These are phyloP conservation scores for Penicillium rolfsii DNA, from an alignment of 2,329 filamentous ascomycete species.

Conservation along the genomic window DNA sequence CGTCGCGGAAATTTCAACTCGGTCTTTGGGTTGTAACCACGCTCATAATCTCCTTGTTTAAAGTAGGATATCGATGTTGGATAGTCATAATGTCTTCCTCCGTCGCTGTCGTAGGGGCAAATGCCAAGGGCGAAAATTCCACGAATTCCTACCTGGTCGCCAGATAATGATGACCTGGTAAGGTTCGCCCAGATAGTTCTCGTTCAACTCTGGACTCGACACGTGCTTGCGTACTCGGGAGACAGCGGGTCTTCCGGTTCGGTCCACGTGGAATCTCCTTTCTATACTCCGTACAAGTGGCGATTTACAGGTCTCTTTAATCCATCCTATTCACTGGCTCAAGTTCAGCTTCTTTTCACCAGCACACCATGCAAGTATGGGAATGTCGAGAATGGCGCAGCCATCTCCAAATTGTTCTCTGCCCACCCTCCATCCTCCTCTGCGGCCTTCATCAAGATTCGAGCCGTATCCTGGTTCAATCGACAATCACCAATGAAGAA, in stretches of 20 bases:
- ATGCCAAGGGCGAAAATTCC: background rate
- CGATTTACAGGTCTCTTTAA: background rate
- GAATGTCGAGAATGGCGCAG: background rate
- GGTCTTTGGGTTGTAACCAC: background rate
- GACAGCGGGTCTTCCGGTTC: constrained; percentile 66
- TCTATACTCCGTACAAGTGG: background rate
- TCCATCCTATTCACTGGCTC: too few relatives aligned
- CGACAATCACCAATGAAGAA: constrained; percentile 3
- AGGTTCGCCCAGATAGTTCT: constrained; percentile 59
- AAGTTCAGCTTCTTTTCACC: background rate
- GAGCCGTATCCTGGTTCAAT: background rate
- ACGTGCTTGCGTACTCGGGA: constrained; percentile 65
- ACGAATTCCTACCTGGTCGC: constrained; percentile 58
- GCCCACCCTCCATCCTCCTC: background rate
- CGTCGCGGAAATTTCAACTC: background rate
- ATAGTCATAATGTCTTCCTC: background rate
- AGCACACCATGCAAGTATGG: background rate
- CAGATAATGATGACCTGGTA: constrained; percentile 73
- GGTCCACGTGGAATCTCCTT: constrained; percentile 64
- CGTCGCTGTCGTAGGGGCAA: background rate
- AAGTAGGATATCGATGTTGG: constrained; percentile 1
- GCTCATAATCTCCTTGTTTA: constrained; percentile 1
- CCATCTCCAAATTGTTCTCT: background rate
- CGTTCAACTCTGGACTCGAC: constrained; percentile 55
- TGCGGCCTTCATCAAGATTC: background rate